phyloP scores from a whole-genome alignment of 768 basidiomycete genomes.

The Trametes meyenii region DNA sequence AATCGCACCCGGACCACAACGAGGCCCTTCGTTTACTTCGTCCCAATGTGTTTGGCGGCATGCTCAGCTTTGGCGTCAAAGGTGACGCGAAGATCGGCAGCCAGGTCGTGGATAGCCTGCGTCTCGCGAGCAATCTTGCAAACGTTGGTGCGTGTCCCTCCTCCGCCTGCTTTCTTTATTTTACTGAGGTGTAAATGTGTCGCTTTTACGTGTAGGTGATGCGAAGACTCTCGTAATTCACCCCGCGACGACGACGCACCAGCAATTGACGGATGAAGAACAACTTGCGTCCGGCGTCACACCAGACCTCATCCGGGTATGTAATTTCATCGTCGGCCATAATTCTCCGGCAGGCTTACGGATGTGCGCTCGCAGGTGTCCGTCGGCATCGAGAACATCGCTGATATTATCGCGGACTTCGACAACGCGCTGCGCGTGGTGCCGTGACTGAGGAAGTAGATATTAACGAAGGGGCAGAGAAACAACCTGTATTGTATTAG shows the following conservation, averaged over 20 bases:
- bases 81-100: conserved; percentile 52
- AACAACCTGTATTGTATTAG: neutral
- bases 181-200: conserved; percentile 11
- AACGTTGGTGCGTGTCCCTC: conserved; percentile 60
- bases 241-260: conserved; percentile 77
- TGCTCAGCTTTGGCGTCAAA: conserved; percentile 78
- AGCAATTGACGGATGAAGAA: conserved; percentile 65
- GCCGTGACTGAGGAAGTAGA: conserved; percentile 4
- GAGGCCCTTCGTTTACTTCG: conserved; percentile 61
- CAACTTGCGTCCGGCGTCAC: conserved; percentile 69
- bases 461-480: neutral
- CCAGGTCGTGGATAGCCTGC: conserved; percentile 69
- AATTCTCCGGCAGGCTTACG: neutral
- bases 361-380: conserved; percentile 34
- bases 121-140: conserved; percentile 70
- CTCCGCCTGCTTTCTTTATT: conserved; percentile 29
- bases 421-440: conserved; percentile 39
- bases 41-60: conserved; percentile 63
- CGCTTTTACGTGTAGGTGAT: conserved; percentile 43
- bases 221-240: conserved; percentile 84
- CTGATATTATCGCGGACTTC: conserved; percentile 49
- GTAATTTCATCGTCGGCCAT: conserved; percentile 22
- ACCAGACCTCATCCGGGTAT: conserved; percentile 72
- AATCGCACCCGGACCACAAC: conserved; percentile 59
- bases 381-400: conserved; percentile 45